Evolutionary conservation across 768 basidiomycete genomes (phyloP).

Genomic region (Pulveroboletus frians): DNA sequence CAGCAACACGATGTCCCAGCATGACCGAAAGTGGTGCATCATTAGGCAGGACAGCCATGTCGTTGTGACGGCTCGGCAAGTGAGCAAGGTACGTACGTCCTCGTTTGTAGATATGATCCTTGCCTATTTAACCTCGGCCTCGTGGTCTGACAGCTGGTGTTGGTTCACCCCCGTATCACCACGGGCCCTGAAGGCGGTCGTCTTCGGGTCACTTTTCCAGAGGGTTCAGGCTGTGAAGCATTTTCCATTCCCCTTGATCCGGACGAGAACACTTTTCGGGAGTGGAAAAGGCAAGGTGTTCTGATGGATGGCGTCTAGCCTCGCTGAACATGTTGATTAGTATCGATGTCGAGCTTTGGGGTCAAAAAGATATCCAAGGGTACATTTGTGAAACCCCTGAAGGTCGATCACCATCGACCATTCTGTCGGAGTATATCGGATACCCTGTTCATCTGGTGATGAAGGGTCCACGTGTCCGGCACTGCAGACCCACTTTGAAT

Average conservation of each 20-base stretch:
- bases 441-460: slow-evolving; percentile 57
- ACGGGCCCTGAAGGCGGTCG: slow-evolving; percentile 45
- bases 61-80: slow-evolving; percentile 65
- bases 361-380: slow-evolving; percentile 49
- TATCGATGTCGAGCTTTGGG: slow-evolving; percentile 50
- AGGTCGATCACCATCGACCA: slow-evolving; percentile 44
- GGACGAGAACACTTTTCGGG: slow-evolving; percentile 38
- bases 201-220: slow-evolving; percentile 56
- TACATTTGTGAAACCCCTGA: slow-evolving; percentile 52
- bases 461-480: slow-evolving; percentile 58
- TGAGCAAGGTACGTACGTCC: slow-evolving; percentile 44
- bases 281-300: slow-evolving; percentile 53
- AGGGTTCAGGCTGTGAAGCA: slow-evolving; percentile 48
- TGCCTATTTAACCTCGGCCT: not conserved
- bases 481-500: slow-evolving; percentile 43
- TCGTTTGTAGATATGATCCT: not conserved
- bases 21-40: slow-evolving; percentile 70
- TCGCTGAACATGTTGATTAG: slow-evolving; percentile 30
- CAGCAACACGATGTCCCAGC: slow-evolving; percentile 34
- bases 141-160: slow-evolving; percentile 48
- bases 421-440: slow-evolving; percentile 58
- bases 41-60: slow-evolving; percentile 48
- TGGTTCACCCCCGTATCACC: slow-evolving; percentile 55
- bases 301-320: not conserved
- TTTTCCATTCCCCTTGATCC: slow-evolving; percentile 61